phyloP scores from a whole-genome alignment of 2,329 filamentous ascomycete species.

The Fusarium sp. region DNA sequence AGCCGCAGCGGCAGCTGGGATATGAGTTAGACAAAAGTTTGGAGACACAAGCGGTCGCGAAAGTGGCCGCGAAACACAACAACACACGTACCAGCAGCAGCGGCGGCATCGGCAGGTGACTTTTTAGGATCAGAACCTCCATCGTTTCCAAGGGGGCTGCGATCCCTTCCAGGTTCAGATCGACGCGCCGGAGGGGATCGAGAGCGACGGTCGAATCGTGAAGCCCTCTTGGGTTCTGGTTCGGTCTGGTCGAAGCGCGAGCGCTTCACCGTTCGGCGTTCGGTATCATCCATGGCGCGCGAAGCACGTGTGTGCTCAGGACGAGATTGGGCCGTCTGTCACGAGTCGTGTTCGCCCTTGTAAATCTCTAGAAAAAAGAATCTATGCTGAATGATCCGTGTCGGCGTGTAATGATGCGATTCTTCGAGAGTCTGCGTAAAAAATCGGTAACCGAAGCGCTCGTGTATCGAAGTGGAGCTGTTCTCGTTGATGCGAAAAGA shows the following conservation, averaged over 20 bases:
- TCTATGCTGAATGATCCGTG: neutral
- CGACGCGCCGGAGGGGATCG: constrained; percentile 76
- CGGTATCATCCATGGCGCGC: constrained; percentile 72
- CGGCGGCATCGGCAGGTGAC: constrained; percentile 70
- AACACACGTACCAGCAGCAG: constrained; percentile 72
- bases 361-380: neutral
- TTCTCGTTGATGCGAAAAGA: constrained; percentile 11
- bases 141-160: constrained; percentile 73
- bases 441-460: constrained; percentile 30
- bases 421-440: constrained; percentile 2
- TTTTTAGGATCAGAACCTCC: constrained; percentile 57
- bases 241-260: constrained; percentile 95
- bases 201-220: constrained; percentile 90
- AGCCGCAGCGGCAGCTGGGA: constrained; percentile 82
- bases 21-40: constrained; percentile 7
- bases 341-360: neutral
- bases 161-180: constrained; percentile 73
- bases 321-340: neutral
- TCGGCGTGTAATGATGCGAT: constrained; percentile 8
- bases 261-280: constrained; percentile 76
- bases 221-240: constrained; percentile 75
- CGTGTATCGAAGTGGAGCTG: constrained; percentile 34
- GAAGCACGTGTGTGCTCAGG: constrained; percentile 6
- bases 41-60: constrained; percentile 15
- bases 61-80: constrained; percentile 5